These are phyloP conservation scores for Auricularia auricula-judae DNA, from an alignment of 768 basidiomycete genomes.

Conservation along the genomic window DNA sequence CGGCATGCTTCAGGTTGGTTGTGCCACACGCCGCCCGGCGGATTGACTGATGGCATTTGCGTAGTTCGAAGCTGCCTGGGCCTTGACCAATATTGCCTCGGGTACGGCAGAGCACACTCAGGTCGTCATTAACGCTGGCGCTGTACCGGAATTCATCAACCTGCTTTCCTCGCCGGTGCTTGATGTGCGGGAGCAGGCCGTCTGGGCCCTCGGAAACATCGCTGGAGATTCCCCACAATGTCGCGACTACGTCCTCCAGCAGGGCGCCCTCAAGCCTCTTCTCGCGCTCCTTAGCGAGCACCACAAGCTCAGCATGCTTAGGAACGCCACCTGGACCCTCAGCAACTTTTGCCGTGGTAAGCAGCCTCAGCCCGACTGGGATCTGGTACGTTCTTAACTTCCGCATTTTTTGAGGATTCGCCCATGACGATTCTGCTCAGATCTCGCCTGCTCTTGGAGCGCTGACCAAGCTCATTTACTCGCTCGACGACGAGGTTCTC, in stretches of 20 bases:
- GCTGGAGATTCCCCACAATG: constrained; percentile 97
- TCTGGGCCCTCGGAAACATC: constrained; percentile 99
- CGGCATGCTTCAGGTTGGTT: constrained; percentile 71
- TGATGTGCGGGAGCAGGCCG: constrained; percentile 97
- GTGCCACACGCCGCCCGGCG: not conserved
- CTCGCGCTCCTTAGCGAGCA: constrained; percentile 85
- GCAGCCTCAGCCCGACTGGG: constrained; percentile 96
- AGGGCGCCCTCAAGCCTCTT: constrained; percentile 88
- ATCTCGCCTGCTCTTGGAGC: constrained; percentile 44
- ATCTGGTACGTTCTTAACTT: constrained; percentile 50
- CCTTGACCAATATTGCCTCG: constrained; percentile 94
- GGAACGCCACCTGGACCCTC: constrained; percentile 96
- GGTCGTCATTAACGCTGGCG: constrained; percentile 88
- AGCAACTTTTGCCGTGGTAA: constrained; percentile 99
- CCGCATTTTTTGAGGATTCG: constrained; percentile 5
- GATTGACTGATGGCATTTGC: not conserved
- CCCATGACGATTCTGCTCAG: constrained; percentile 30
- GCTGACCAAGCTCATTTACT: constrained; percentile 37
- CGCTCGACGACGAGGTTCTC: constrained; percentile 34
- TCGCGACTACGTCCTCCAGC: constrained; percentile 85
- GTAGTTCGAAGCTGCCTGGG: constrained; percentile 94
- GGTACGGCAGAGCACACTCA: constrained; percentile 98
- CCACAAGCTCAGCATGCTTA: constrained; percentile 52
- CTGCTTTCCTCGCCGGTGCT: constrained; percentile 66
- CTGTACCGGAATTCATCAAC: constrained; percentile 96